Evolutionary conservation across 768 basidiomycete genomes (phyloP), one percentile per base, ranked within the genome.

Genomic region (Chiua virens): DNA sequence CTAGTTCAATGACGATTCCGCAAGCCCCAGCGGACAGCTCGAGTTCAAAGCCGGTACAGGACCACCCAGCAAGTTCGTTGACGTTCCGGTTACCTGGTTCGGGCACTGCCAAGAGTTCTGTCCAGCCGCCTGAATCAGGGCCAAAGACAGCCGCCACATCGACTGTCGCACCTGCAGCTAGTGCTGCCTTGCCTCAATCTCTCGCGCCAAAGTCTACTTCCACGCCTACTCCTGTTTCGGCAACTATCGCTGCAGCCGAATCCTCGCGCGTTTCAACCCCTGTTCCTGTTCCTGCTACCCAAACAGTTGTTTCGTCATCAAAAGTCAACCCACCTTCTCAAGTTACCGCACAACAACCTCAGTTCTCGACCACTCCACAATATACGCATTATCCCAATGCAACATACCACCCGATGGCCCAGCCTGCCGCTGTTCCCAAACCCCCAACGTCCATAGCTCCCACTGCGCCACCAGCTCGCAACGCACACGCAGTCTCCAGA

Each of bases 361-460:
- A 71, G 20, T 66, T 69, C 58, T 51, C 69, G 43, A 67, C 71
- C 37, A 51, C 70, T 21, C 65, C 69, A 40, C 66, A 62, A 25
- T 71, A 74, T 45, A 73, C 75, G 2, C 79, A 83, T 53, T 82
- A 85, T 62, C 78, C 83, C 18, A 79, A 81, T 42, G 75, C 80
- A 37, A 71, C 77, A 8, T 83, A 84, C 57, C 70, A 75, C 28
- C 52, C 65, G 25, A 36, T 60, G 42, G 28, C 55, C 5, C 66
- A 54, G 68, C 74, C 37, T 47, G 60, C 32, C 38, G 56, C 55
- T 4, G 25, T 56, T 38, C 42, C 59, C 21, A 68, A 61, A 52
- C 42, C 59, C 11, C 38, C 64, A 8, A 41, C 55, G 23, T 41
- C 60, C 28, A 32, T 47, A 21, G 40, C 36, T 15, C 27, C 61